Conservation (phyloP, 129 eudicot genomes). For the Daucus carota region DH1_v3.0 NC_030383.2:50178501-50179000, state of each 20-base stretch:
- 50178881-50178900: constrained; percentile 52
- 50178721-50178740: too few species aligned
- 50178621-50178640: background rate
- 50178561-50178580: too few species aligned
- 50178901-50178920: constrained; percentile 35
- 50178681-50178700: too few species aligned
- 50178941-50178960: constrained; percentile 32
- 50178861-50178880: constrained; percentile 14
- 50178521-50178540: background rate
- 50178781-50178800: too few species aligned
- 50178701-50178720: too few species aligned
- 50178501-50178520: background rate
- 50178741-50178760: too few species aligned
- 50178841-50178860: too few species aligned
- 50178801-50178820: too few species aligned
- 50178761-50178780: too few species aligned
- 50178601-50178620: background rate
- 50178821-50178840: too few species aligned
- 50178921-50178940: constrained; percentile 39
- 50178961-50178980: constrained; percentile 44
- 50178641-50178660: background rate
- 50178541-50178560: background rate
- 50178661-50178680: too few species aligned
- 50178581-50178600: background rate
- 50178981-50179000: constrained; percentile 25